phyloP scores from a whole-genome alignment of 2,329 filamentous ascomycete species.

The Aspergillus jensenii region DNA sequence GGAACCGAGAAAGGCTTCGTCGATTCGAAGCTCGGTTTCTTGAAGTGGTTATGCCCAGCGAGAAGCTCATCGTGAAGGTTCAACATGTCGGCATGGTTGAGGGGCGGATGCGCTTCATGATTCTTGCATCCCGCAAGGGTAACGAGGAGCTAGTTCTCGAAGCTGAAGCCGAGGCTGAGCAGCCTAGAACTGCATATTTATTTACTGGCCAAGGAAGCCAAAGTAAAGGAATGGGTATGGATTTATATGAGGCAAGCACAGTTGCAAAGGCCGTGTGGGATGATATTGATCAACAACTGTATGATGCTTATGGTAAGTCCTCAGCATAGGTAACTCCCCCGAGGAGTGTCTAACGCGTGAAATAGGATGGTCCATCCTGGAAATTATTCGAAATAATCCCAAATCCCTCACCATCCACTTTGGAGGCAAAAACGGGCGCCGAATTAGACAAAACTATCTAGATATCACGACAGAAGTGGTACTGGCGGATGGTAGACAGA shows the following conservation, averaged over 20 bases:
- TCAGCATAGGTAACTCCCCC: slow-evolving; percentile 38
- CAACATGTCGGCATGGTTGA: slow-evolving; percentile 94
- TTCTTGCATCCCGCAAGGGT: slow-evolving; percentile 87
- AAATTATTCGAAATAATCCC: slow-evolving; percentile 97
- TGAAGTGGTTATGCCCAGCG: slow-evolving; percentile 94
- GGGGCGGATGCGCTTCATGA: slow-evolving; percentile 96
- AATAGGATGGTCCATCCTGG: slow-evolving; percentile 78
- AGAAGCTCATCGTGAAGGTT: slow-evolving; percentile 85
- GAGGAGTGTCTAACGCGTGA: neutral
- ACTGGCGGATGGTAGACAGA: slow-evolving; percentile 58
- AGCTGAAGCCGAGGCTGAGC: slow-evolving; percentile 92
- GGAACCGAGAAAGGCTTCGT: slow-evolving; percentile 78
- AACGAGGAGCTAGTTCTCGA: slow-evolving; percentile 90
- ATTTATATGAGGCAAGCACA: slow-evolving; percentile 83
- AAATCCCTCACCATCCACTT: slow-evolving; percentile 97
- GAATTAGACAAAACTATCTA: slow-evolving; percentile 96
- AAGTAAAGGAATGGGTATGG: slow-evolving; percentile 99
- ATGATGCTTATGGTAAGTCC: slow-evolving; percentile 74
- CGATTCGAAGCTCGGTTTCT: slow-evolving; percentile 91
- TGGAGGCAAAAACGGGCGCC: slow-evolving; percentile 89
- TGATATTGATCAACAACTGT: slow-evolving; percentile 92
- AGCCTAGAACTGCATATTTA: slow-evolving; percentile 89
- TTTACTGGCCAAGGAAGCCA: slow-evolving; percentile 97
- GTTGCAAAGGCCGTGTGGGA: slow-evolving; percentile 97
- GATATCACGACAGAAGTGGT: slow-evolving; percentile 60